Evolutionary conservation across 2,329 filamentous ascomycete species (phyloP).

Genomic region (Fusarium graminum): DNA sequence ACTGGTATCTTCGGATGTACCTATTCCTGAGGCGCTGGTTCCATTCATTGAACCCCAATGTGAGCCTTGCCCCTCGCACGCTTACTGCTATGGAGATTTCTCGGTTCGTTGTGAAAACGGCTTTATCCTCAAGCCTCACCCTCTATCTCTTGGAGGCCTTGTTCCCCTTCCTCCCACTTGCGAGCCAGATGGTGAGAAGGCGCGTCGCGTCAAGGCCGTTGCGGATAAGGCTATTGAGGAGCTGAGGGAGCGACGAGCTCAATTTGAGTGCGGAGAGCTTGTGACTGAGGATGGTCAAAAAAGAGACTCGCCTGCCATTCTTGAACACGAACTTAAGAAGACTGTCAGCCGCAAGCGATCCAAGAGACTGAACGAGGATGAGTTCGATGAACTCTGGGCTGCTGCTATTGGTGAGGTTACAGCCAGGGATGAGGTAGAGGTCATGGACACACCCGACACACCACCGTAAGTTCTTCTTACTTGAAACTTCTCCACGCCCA

Average conservation of each 20-base stretch:
- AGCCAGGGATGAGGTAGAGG: constrained; percentile 70
- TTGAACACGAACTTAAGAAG: constrained; percentile 81
- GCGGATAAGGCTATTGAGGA: constrained; percentile 90
- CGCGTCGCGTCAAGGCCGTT: constrained; percentile 85
- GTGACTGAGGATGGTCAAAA: constrained; percentile 71
- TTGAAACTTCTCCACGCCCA: constrained; percentile 23
- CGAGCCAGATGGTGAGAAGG: constrained; percentile 94
- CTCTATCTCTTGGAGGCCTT: constrained; percentile 82
- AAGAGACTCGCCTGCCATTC: constrained; percentile 69
- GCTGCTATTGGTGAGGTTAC: constrained; percentile 80
- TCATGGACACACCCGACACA: constrained; percentile 57
- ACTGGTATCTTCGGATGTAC: constrained; percentile 62
- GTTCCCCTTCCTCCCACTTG: constrained; percentile 91
- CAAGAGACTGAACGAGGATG: constrained; percentile 85
- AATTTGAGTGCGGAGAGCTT: constrained; percentile 89
- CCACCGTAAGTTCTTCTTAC: constrained; percentile 65
- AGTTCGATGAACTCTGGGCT: constrained; percentile 91
- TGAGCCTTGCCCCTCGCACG: constrained; percentile 90
- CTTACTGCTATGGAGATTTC: constrained; percentile 85
- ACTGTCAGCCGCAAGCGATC: constrained; percentile 80
- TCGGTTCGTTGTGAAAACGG: constrained; percentile 85
- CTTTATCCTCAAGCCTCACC: constrained; percentile 87
- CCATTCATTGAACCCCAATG: constrained; percentile 82
- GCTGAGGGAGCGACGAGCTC: constrained; percentile 84
- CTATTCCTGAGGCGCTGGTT: constrained; percentile 78